phyloP scores from a whole-genome alignment of 352 stramenopile genomes.

The Phytophthora sansomeana region DNA sequence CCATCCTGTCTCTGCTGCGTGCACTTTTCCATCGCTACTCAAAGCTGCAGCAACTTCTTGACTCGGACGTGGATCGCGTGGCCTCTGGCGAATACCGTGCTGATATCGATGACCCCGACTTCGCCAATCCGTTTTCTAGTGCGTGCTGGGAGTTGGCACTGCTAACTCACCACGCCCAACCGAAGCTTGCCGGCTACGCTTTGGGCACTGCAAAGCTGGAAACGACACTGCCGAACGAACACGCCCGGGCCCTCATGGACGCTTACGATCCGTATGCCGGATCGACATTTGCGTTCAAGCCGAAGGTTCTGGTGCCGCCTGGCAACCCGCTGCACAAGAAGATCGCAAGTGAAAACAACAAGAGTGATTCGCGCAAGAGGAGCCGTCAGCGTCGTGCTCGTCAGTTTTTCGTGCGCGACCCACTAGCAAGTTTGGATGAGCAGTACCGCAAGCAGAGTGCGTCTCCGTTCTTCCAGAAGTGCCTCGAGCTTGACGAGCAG shows the following conservation, averaged over 20 bases:
- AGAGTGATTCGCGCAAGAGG: constrained; percentile 57
- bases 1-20: constrained; percentile 90
- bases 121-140: constrained; percentile 95
- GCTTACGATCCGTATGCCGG: constrained; percentile 57
- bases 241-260: constrained; percentile 67
- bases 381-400: constrained; percentile 53
- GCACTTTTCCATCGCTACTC: constrained; percentile 93
- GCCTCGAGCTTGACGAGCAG: constrained; percentile 42
- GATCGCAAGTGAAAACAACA: constrained; percentile 64
- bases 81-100: constrained; percentile 93
- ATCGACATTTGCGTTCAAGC: constrained; percentile 67
- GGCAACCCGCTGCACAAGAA: constrained; percentile 80
- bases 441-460: constrained; percentile 44
- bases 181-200: constrained; percentile 75
- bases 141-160: constrained; percentile 94
- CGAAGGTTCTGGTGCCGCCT: constrained; percentile 65
- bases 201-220: constrained; percentile 67
- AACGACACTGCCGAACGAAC: constrained; percentile 74
- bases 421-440: constrained; percentile 46
- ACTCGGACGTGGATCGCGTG: constrained; percentile 96
- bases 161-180: constrained; percentile 88
- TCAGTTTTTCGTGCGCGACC: constrained; percentile 81
- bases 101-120: constrained; percentile 95
- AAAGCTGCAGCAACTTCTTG: constrained; percentile 94
- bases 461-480: constrained; percentile 47